These are phyloP conservation scores for Cyclotella kingstonii DNA, from an alignment of 108 stramenopile genomes.

Conservation along the genomic window DNA sequence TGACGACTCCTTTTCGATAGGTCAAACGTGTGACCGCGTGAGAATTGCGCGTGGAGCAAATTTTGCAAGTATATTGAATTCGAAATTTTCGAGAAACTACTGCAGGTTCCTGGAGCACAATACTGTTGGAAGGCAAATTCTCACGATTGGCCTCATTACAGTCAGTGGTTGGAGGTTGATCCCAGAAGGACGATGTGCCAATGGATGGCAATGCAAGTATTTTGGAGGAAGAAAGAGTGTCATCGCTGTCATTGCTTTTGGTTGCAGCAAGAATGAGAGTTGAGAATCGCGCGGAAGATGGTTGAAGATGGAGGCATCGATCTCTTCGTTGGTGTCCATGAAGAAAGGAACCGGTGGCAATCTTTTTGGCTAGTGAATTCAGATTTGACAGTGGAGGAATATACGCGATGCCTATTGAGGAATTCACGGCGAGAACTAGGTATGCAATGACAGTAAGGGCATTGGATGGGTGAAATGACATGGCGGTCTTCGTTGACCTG, in stretches of 20 bases:
- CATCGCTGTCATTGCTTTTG: background rate
- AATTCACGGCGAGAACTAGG: too few species aligned
- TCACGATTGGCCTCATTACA: background rate
- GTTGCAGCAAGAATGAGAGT: background rate
- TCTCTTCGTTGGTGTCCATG: too few species aligned
- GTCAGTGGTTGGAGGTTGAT: background rate
- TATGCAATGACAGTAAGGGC: too few species aligned
- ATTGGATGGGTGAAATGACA: too few species aligned
- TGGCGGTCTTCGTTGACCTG: too few species aligned
- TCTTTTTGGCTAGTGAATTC: too few species aligned
- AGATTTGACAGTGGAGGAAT: too few species aligned
- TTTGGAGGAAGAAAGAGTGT: background rate
- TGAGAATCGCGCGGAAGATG: background rate
- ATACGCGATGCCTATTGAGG: too few species aligned
- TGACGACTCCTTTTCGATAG: conserved; percentile 73
- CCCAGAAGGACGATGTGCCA: conserved; percentile 21
- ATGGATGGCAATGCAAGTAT: conserved; percentile 7
- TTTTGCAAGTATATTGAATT: conserved; percentile 81
- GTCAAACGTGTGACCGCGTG: conserved; percentile 45
- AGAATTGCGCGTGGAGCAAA: conserved; percentile 65
- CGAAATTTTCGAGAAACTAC: conserved; percentile 55
- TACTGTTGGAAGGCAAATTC: background rate
- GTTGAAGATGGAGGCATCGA: too few species aligned
- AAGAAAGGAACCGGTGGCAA: too few species aligned
- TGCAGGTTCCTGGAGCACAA: conserved; percentile 1